These are phyloP conservation scores for Colletotrichum phormii DNA, from an alignment of 2,329 filamentous ascomycete genomes.

Conservation along the genomic window DNA sequence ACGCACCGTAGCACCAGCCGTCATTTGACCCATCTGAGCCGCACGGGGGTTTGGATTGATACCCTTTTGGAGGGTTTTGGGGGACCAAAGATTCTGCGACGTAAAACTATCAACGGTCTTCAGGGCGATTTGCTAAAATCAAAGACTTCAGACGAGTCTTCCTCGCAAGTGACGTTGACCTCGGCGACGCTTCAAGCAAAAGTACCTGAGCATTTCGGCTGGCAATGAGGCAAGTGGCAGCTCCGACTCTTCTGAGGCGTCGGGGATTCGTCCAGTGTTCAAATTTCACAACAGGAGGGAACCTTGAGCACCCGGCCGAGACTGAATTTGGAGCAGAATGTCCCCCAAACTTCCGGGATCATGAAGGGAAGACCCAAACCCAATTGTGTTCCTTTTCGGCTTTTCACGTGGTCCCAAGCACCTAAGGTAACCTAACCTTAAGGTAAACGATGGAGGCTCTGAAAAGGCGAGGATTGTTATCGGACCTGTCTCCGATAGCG, in stretches of 20 bases:
- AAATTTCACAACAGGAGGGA: neutral
- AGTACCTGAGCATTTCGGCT: neutral
- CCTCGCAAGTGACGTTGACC: neutral
- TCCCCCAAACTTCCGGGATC: constrained; percentile 12
- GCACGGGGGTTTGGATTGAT: neutral
- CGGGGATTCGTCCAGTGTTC: constrained; percentile 6
- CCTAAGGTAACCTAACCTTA: no score
- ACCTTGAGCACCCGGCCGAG: neutral
- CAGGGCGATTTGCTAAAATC: neutral
- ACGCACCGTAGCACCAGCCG: neutral
- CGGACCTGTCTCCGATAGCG: neutral
- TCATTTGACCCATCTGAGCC: no score
- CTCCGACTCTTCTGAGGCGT: constrained; percentile 16
- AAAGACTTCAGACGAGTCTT: constrained; percentile 6
- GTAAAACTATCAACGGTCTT: neutral
- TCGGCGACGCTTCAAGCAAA: neutral
- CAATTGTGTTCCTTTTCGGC: neutral
- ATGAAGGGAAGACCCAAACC: neutral
- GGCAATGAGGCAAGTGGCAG: neutral
- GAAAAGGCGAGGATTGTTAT: neutral
- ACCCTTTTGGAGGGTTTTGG: neutral
- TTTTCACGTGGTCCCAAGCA: constrained; percentile 1
- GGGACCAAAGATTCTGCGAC: neutral
- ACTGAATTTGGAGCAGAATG: neutral
- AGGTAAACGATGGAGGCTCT: no score